These are phyloP conservation scores for Candida maltosa DNA, from an alignment of 805 yeast species.

Conservation along the genomic window DNA sequence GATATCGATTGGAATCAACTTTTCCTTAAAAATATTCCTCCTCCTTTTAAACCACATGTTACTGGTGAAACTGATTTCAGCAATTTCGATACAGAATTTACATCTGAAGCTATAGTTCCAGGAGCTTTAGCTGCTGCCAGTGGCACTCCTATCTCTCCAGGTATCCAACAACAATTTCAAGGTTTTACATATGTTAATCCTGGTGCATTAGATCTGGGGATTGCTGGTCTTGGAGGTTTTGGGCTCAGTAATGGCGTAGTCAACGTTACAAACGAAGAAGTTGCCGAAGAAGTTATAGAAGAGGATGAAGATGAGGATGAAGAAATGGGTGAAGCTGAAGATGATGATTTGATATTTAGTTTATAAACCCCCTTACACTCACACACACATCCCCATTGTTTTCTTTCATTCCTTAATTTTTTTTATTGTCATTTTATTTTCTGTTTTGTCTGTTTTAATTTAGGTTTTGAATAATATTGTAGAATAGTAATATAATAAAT, in stretches of 20 bases:
- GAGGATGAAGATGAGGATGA: slow-evolving; percentile 32
- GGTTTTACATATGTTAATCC: slow-evolving; percentile 97
- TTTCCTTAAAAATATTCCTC: slow-evolving; percentile 78
- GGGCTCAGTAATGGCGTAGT: slow-evolving; percentile 73
- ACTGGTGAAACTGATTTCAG: slow-evolving; percentile 90
- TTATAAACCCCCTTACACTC: no score
- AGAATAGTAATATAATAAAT: no score
- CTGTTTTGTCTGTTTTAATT: no score
- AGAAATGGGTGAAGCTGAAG: slow-evolving; percentile 50
- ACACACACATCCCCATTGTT: no score
- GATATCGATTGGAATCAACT: slow-evolving; percentile 90
- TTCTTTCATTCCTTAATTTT: no score
- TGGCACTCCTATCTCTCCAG: slow-evolving; percentile 86
- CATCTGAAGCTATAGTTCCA: slow-evolving; percentile 84
- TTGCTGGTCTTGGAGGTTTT: slow-evolving; percentile 62
- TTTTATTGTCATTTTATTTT: no score
- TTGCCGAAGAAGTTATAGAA: slow-evolving; percentile 65
- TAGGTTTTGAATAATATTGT: no score
- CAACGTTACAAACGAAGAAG: slow-evolving; percentile 85
- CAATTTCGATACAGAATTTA: slow-evolving; percentile 96
- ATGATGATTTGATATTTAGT: no score
- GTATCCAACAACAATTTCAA: slow-evolving; percentile 92
- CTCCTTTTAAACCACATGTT: slow-evolving; percentile 95
- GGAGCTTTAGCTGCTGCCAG: slow-evolving; percentile 81
- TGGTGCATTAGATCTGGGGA: slow-evolving; percentile 87